Evolutionary conservation across 345 rosid species (phyloP), one percentile per base, ranked within the genome.

Genomic region (Eucalyptus grandis): DNA sequence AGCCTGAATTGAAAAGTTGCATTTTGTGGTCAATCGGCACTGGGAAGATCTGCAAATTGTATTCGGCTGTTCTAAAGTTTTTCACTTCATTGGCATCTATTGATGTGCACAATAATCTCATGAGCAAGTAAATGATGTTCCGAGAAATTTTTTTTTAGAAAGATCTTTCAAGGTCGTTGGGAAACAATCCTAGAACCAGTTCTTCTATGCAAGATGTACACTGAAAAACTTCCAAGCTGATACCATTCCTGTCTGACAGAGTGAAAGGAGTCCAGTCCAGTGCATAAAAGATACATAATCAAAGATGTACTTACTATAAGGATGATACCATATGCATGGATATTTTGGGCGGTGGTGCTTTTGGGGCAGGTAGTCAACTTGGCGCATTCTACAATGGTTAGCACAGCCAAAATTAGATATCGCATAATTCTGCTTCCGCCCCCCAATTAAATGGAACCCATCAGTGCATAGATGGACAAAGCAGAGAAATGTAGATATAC

Each of bases 281-380:
- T 56, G 30, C 58, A 72, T 19, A 72, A 72, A 37, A 72, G 46
- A 51, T 54, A 37, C 44, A 37, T 31, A 53, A 87, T 19, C 88
- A 21, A 6, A 27, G 67, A 31, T 44, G 46, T 69, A 94, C 99
- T 96, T 94, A 96, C 99, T n/a, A 96, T 93, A 90, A 96, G 94
- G 93, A 97, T 90, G 89, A 95, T 89, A 87, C 99, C 99, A 91
- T 97, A 97, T 13, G 94, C 95, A 90, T 93, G 98, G 83, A 96
- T 95, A 89, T 96, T 95, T 93, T 97, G 98, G 88, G 92, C 93
- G 22, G 94, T 91, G 24, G 97, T 92, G 80, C 94, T 95, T 62
- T 96, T 93, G 88, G 93, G 90, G 90, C 99, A 97, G 26, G 95
- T 94, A 77, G 97, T 93, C 86, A 97, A 94, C 91, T 96, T 95